Percentiles rank a stretch among this genome's conserved stretches.
Conservation (phyloP, 352 stramenopile genomes). For the Aphanomyces cochlioides region DNA sequence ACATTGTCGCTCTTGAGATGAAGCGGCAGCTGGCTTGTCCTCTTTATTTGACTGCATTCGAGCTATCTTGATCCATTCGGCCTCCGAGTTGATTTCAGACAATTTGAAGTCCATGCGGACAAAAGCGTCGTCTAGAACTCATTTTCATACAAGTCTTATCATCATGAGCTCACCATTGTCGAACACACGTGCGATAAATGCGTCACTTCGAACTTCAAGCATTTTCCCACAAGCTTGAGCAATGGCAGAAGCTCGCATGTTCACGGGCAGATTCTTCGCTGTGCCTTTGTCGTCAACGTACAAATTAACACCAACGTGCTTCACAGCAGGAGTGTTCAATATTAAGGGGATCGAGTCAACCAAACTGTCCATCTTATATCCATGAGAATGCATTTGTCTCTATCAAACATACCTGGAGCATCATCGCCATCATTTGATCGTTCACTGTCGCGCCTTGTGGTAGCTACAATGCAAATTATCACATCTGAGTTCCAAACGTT, state of each 20-base stretch:
- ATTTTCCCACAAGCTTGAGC: slow-evolving; percentile 75
- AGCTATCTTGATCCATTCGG: slow-evolving; percentile 63
- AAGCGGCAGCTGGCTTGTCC: slow-evolving; percentile 36
- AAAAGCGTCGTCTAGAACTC: slow-evolving; percentile 67
- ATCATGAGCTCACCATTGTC: slow-evolving; percentile 63
- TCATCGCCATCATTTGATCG: slow-evolving; percentile 79
- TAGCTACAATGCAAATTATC: slow-evolving; percentile 33
- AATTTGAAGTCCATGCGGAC: slow-evolving; percentile 77
- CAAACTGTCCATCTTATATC: slow-evolving; percentile 71
- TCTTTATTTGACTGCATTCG: slow-evolving; percentile 45
- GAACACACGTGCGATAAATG: slow-evolving; percentile 83
- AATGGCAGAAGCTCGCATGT: slow-evolving; percentile 74
- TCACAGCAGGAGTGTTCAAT: slow-evolving; percentile 65
- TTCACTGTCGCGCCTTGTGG: slow-evolving; percentile 59
- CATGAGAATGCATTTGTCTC: neutral
- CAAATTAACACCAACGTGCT: slow-evolving; percentile 81
- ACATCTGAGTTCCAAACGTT: neutral
- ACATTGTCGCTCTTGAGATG: slow-evolving; percentile 41
- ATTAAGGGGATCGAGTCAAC: slow-evolving; percentile 86
- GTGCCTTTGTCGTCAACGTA: slow-evolving; percentile 89
- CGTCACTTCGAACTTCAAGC: slow-evolving; percentile 81
- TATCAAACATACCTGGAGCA: slow-evolving; percentile 45
- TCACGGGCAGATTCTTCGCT: slow-evolving; percentile 73
- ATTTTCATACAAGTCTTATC: neutral
- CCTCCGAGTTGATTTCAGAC: slow-evolving; percentile 54